Conservation (phyloP, 2,329 filamentous ascomycete species). For the Hypoxylon sp. region DNA sequence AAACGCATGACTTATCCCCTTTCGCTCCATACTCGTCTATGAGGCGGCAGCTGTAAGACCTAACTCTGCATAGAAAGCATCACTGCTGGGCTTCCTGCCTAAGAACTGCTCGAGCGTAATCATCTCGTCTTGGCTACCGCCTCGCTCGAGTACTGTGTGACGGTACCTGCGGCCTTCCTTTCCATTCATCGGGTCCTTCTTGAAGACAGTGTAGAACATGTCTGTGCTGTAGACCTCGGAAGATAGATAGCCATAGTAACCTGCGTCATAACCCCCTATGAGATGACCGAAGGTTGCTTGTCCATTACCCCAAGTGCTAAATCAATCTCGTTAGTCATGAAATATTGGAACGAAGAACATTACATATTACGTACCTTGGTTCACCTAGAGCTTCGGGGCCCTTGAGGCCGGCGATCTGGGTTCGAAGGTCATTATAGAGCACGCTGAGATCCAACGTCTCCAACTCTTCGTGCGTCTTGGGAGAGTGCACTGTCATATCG, state of each 20-base stretch:
- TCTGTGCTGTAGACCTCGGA: constrained; percentile 84
- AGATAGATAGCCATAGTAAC: constrained; percentile 80
- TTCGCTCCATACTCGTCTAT: not conserved
- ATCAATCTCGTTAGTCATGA: constrained; percentile 40
- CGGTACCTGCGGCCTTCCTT: constrained; percentile 78
- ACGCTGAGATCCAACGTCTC: constrained; percentile 70
- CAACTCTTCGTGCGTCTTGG: constrained; percentile 72
- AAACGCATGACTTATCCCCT: no score
- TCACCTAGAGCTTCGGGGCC: constrained; percentile 74
- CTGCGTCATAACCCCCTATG: constrained; percentile 85
- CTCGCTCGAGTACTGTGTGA: constrained; percentile 79
- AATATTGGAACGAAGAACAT: constrained; percentile 27
- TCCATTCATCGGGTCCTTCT: constrained; percentile 78
- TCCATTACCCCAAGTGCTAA: not conserved
- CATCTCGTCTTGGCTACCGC: constrained; percentile 84
- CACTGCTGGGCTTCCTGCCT: constrained; percentile 76
- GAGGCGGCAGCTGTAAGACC: constrained; percentile 54
- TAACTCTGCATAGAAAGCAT: constrained; percentile 82
- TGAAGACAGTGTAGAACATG: constrained; percentile 86
- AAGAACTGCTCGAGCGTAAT: constrained; percentile 79
- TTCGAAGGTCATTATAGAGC: constrained; percentile 76
- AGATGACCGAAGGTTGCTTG: constrained; percentile 72
- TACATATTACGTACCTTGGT: constrained; percentile 62
- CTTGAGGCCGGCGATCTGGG: constrained; percentile 76
- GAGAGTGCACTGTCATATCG: constrained; percentile 82